A percentile compares a stretch with the other conserved stretches of the same genome.
These are phyloP conservation scores for Sesbania bispinosa DNA, from an alignment of 306 rosid genomes.

Conservation along the genomic window DNA sequence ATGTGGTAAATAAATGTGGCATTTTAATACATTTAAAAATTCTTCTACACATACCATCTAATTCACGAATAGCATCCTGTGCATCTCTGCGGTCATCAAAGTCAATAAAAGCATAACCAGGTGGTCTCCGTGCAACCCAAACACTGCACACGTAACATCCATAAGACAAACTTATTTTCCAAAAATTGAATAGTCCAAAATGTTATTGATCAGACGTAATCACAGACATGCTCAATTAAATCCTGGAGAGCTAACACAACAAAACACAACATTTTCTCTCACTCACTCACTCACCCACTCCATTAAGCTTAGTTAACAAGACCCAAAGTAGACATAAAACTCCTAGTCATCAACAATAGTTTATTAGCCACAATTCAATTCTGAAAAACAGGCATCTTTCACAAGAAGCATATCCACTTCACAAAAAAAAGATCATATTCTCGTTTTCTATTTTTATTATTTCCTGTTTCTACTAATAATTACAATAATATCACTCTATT, in stretches of 20 bases:
- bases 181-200: background rate
- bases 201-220: background rate
- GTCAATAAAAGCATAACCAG: slow-evolving; percentile 96
- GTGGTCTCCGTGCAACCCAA: slow-evolving; percentile 98
- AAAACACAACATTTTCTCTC: background rate
- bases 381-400: background rate
- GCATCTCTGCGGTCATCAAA: slow-evolving; percentile 94
- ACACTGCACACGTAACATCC: slow-evolving; percentile 48
- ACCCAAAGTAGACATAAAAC: background rate
- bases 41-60: slow-evolving; percentile 67
- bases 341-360: background rate
- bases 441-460: background rate
- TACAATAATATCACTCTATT: background rate
- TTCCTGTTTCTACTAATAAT: background rate
- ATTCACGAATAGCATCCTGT: slow-evolving; percentile 84
- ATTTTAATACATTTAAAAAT: slow-evolving; percentile 2
- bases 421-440: background rate
- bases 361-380: background rate
- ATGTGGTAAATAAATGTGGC: background rate
- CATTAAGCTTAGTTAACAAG: background rate
- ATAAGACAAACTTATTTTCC: background rate
- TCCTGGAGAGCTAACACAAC: background rate
- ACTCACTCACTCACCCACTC: background rate
- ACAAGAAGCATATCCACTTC: background rate
- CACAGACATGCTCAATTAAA: background rate